These are phyloP conservation scores for Annulohypoxylon maeteangense DNA, from an alignment of 495 filamentous ascomycete genomes.

Conservation along the genomic window DNA sequence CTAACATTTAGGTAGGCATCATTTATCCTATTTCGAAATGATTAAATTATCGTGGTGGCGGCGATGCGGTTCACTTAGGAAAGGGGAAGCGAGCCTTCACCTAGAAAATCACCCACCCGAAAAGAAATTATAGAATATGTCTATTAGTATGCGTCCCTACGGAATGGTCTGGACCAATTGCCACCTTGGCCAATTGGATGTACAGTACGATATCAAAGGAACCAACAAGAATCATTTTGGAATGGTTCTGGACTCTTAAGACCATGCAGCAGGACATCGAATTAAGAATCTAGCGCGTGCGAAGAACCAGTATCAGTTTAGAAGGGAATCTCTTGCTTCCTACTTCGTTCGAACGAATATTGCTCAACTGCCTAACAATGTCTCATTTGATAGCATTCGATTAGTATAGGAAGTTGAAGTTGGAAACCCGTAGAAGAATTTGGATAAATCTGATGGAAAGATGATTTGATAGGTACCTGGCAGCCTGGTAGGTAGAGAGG, in stretches of 20 bases:
- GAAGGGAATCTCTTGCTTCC: slow-evolving; percentile 27
- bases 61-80: slow-evolving; percentile 32
- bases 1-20: slow-evolving; percentile 10
- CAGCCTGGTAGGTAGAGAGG: slow-evolving; percentile 1
- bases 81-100: slow-evolving; percentile 24
- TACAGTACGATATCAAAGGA: slow-evolving; percentile 1
- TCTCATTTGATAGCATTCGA: slow-evolving; percentile 22
- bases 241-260: slow-evolving; percentile 5
- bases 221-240: slow-evolving; percentile 1
- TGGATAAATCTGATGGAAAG: slow-evolving; percentile 26
- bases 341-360: slow-evolving; percentile 11
- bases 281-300: background rate
- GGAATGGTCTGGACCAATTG: slow-evolving; percentile 21
- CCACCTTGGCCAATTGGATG: slow-evolving; percentile 14
- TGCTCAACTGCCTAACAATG: slow-evolving; percentile 24
- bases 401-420: slow-evolving; percentile 5
- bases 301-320: background rate
- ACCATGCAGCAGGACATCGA: background rate
- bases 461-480: slow-evolving; percentile 27
- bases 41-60: slow-evolving; percentile 17
- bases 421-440: slow-evolving; percentile 36
- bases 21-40: slow-evolving; percentile 2
- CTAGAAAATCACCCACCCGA: background rate
- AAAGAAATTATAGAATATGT: slow-evolving; percentile 7
- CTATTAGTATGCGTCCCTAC: slow-evolving; percentile 1